Evolutionary conservation across 768 basidiomycete species (phyloP), one percentile per base, ranked within the genome.

Genomic region (Termitomyces sp.): DNA sequence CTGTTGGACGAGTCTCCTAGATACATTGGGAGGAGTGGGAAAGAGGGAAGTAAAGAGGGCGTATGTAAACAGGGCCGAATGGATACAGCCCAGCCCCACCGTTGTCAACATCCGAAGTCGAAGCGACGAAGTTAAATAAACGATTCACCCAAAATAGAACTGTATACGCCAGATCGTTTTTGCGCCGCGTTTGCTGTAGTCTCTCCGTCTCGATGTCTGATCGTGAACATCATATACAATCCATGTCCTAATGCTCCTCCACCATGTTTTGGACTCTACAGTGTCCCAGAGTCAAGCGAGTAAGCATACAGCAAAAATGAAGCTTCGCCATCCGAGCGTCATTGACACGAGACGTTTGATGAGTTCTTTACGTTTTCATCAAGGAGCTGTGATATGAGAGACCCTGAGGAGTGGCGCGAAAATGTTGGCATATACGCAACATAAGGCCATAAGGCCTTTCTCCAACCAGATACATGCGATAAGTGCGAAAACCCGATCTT

Each of bases 1-100:
- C 70, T 72, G 26, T 66, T 69, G 39, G 68, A 68, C 57, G 58
- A 53, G 62, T 69, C 65, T 49, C 69, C 69, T 44, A 58, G 45
- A 20, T 56, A 39, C 55, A 65, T 62, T n/a, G 64, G 48, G 65
- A 66, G 64, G 68, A 69, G 57, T 56, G 60, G 53, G 49, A 62
- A 59, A 60, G 57, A 52, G 62, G 49, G 57, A 56, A 58, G 61
- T 37, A 57, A 43, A 39, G 53, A 30, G 56, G 33, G 57, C 30
- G 61, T 48, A 57, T 44, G 58, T 59, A 61, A 64, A 53, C 57
- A 53, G 39, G n/a, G 37, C 39, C 30, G 52, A 50, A 58, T 61
- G 46, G 26, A 62, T 54, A n/a, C n/a, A n/a, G n/a, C n/a, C 47
- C 46, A 53, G 37, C 51, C 61, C n/a, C 56, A 60, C 48, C 53